A percentile compares a stretch with the other conserved stretches of the same genome.
These are phyloP conservation scores for Phaeoacremonium minimum DNA, from an alignment of 2,329 filamentous ascomycete species.

Conservation along the genomic window DNA sequence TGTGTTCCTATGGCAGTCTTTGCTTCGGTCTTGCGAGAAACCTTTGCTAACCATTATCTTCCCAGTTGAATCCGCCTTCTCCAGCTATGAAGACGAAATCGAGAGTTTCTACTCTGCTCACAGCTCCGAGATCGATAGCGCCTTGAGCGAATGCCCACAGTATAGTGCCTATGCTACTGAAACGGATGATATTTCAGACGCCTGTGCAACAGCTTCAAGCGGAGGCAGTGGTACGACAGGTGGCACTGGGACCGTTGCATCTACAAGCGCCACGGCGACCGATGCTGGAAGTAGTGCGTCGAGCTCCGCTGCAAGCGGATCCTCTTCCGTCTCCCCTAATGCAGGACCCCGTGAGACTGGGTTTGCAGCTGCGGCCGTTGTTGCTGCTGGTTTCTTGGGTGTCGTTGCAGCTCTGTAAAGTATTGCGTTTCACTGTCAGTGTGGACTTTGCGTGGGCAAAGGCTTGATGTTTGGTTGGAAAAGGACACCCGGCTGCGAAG, in stretches of 20 bases:
- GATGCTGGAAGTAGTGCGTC: slow-evolving; percentile 2
- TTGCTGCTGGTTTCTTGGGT: slow-evolving; percentile 18
- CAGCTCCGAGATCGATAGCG: slow-evolving; percentile 13
- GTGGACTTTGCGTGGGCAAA: too few relatives aligned
- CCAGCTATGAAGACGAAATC: slow-evolving; percentile 14
- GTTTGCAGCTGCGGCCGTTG: slow-evolving; percentile 13
- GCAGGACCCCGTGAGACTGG: slow-evolving; percentile 17
- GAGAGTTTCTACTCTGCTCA: slow-evolving; percentile 16
- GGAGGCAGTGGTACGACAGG: slow-evolving; percentile 1
- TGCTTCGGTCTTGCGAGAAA: too few relatives aligned
- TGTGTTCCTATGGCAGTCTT: too few relatives aligned
- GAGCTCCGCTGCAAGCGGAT: slow-evolving; percentile 2
- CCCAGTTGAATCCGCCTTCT: slow-evolving; percentile 9
- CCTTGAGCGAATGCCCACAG: slow-evolving; percentile 18
- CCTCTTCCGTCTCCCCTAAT: slow-evolving; percentile 3
- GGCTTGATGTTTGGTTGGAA: too few relatives aligned
- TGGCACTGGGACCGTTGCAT: neutral
- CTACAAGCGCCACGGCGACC: slow-evolving; percentile 3
- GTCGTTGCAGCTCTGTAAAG: slow-evolving; percentile 17
- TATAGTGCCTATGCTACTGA: slow-evolving; percentile 9
- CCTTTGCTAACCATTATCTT: too few relatives aligned
- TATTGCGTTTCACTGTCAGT: neutral
- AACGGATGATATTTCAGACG: slow-evolving; percentile 1
- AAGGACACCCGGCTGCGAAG: too few relatives aligned
- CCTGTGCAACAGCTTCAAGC: slow-evolving; percentile 1